These are phyloP conservation scores for Saturnispora diversa DNA, from an alignment of 805 yeast genomes.

Conservation along the genomic window DNA sequence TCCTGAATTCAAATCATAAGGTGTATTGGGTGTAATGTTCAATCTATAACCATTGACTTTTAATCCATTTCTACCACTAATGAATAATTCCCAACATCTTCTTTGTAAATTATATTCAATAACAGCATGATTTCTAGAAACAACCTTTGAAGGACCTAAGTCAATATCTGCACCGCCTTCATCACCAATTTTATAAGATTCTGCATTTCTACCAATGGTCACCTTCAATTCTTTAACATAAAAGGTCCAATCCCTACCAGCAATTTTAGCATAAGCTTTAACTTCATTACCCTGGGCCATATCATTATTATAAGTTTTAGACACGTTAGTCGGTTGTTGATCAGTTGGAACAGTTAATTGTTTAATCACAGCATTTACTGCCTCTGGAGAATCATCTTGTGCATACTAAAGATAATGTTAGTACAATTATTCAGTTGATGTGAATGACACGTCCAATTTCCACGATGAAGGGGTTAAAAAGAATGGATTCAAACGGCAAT, in stretches of 20 bases:
- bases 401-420: constrained; percentile 3
- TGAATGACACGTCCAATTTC: no score
- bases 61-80: constrained; percentile 88
- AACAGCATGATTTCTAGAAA: constrained; percentile 80
- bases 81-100: constrained; percentile 79
- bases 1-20: constrained; percentile 69
- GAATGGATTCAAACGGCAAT: no score
- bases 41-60: constrained; percentile 67
- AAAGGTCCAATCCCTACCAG: constrained; percentile 90
- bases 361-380: constrained; percentile 68
- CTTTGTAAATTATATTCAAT: constrained; percentile 68
- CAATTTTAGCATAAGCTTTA: constrained; percentile 96
- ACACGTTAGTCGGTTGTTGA: constrained; percentile 55
- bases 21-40: constrained; percentile 31
- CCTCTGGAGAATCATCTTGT: constrained; percentile 53
- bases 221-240: constrained; percentile 75
- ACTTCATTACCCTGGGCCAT: constrained; percentile 65
- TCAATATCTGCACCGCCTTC: constrained; percentile 61
- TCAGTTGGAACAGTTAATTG: constrained; percentile 65
- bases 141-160: constrained; percentile 96
- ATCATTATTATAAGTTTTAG: constrained; percentile 65
- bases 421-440: no score
- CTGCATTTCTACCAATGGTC: constrained; percentile 80
- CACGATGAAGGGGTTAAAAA: no score
- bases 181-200: constrained; percentile 19